Conservation (phyloP, 176 grass and related monocot species). For the Neostapfia colusana region DNA sequence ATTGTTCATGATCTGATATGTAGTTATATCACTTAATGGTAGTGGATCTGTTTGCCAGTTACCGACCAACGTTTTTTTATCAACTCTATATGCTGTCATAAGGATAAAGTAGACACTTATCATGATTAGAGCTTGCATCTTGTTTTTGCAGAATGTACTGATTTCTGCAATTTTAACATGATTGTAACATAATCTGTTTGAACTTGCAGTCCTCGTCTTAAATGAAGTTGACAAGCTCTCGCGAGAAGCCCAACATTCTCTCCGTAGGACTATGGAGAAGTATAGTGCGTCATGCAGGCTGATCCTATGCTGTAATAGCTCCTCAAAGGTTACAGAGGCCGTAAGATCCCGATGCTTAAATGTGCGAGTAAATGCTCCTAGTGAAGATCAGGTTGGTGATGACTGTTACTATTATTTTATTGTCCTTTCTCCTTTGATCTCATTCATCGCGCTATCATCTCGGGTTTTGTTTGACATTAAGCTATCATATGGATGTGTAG, state of each 20-base stretch:
- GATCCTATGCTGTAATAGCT: slow-evolving; percentile 95
- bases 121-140: neutral
- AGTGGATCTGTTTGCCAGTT: neutral
- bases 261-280: slow-evolving; percentile 97
- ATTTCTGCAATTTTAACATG: slow-evolving; percentile 4
- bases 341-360: slow-evolving; percentile 93
- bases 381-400: slow-evolving; percentile 76
- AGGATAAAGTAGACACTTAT: neutral
- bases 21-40: neutral
- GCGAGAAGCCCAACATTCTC: slow-evolving; percentile 95
- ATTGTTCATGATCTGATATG: neutral
- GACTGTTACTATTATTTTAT: neutral
- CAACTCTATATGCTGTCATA: neutral
- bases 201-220: slow-evolving; percentile 73
- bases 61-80: neutral
- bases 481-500: neutral
- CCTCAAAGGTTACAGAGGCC: slow-evolving; percentile 97
- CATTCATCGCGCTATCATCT: neutral
- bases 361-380: slow-evolving; percentile 80
- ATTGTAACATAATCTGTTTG: slow-evolving; percentile 5
- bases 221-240: slow-evolving; percentile 99
- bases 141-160: neutral
- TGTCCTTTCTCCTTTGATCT: neutral
- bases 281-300: slow-evolving; percentile 90
- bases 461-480: neutral